Conservation (phyloP, 441 rosid genomes). For the Erodium moschatum region DNA sequence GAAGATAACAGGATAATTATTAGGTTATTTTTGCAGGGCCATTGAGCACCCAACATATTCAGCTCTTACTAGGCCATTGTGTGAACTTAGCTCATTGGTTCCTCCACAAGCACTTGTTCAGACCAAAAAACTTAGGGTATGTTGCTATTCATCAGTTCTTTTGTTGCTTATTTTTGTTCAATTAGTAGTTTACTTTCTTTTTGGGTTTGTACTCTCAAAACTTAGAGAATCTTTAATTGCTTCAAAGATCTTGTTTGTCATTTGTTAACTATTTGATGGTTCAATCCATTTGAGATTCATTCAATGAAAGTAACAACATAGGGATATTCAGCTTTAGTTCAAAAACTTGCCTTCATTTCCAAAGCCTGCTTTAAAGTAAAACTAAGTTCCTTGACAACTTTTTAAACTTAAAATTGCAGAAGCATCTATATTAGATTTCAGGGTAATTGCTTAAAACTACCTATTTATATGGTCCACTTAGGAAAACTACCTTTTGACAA, state of each 20-base stretch:
- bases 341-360: not conserved
- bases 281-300: slow-evolving; percentile 6
- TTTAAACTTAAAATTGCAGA: not conserved
- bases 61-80: slow-evolving; percentile 90
- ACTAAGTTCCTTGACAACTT: not conserved
- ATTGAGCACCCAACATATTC: slow-evolving; percentile 96
- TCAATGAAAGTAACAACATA: not conserved
- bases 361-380: not conserved
- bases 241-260: not conserved
- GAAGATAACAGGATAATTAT: slow-evolving; percentile 12
- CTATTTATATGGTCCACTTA: too few relatives aligned
- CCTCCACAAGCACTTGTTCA: slow-evolving; percentile 86
- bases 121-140: slow-evolving; percentile 88
- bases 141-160: slow-evolving; percentile 21
- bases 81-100: slow-evolving; percentile 88
- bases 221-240: not conserved
- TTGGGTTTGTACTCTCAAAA: not conserved
- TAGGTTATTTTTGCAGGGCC: slow-evolving; percentile 53
- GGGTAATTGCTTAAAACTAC: too few relatives aligned
- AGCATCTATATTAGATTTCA: too few relatives aligned
- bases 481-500: too few relatives aligned
- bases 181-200: not conserved
- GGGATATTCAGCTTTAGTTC: not conserved
- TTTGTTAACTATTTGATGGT: not conserved
- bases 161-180: slow-evolving; percentile 13